Percentiles rank a stretch among this genome's conserved stretches.
phyloP scores from a whole-genome alignment of 2,329 filamentous ascomycete species.

The Lomentospora prolificans region DNA sequence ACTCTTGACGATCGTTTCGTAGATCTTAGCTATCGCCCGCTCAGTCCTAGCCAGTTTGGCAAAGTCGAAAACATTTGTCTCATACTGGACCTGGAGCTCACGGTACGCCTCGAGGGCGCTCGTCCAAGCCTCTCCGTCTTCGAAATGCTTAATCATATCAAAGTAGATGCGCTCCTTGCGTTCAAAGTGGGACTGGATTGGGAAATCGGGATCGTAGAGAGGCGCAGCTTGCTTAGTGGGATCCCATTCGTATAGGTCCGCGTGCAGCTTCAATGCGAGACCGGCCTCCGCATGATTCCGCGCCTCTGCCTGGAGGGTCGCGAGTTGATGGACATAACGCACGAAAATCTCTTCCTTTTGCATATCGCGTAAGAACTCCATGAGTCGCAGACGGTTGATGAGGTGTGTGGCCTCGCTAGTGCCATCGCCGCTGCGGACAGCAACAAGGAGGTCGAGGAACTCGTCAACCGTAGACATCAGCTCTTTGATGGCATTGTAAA shows the following conservation, averaged over 20 bases:
- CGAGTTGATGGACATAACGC: constrained; percentile 87
- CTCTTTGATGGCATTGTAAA: constrained; percentile 67
- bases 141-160: constrained; percentile 88
- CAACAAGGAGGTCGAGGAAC: constrained; percentile 80
- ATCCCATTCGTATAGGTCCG: constrained; percentile 90
- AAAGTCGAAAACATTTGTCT: constrained; percentile 82
- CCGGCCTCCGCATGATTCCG: constrained; percentile 81
- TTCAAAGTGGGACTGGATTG: constrained; percentile 79
- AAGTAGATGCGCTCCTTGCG: constrained; percentile 89
- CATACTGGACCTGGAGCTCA: constrained; percentile 86
- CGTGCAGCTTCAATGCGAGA: constrained; percentile 78
- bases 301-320: constrained; percentile 63
- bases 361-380: constrained; percentile 96
- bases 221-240: constrained; percentile 55
- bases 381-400: constrained; percentile 79
- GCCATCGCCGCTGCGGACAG: constrained; percentile 70
- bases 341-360: constrained; percentile 96
- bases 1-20: constrained; percentile 78
- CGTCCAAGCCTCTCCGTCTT: constrained; percentile 90
- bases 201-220: constrained; percentile 65
- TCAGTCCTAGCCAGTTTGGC: constrained; percentile 82
- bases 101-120: constrained; percentile 80
- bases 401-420: constrained; percentile 69
- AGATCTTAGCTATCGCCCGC: constrained; percentile 82
- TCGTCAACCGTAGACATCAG: constrained; percentile 81